Conservation (phyloP, 2,329 filamentous ascomycete species). For the Rhytidhysteron rufulum region DNA sequence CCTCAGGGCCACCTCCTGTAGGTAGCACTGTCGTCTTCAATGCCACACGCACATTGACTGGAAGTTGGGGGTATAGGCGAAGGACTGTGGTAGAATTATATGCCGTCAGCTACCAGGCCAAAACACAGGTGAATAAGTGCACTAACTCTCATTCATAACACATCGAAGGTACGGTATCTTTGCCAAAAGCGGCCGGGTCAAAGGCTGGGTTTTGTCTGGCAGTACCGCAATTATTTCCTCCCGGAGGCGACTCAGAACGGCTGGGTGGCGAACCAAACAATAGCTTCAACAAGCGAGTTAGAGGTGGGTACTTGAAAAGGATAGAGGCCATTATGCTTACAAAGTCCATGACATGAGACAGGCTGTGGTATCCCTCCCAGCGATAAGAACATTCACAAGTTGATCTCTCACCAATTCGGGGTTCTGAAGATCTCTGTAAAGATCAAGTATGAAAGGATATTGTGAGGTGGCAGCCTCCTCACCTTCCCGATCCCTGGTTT, state of each 20-base stretch:
- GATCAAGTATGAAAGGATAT: slow-evolving; percentile 81
- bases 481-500: slow-evolving; percentile 21
- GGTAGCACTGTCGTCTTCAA: slow-evolving; percentile 14
- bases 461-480: slow-evolving; percentile 9
- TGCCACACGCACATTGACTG: slow-evolving; percentile 12
- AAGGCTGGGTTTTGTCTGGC: slow-evolving; percentile 53
- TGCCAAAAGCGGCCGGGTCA: slow-evolving; percentile 46
- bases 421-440: slow-evolving; percentile 70
- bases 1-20: slow-evolving; percentile 13
- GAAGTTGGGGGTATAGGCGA: slow-evolving; percentile 12
- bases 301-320: too few species aligned
- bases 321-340: too few species aligned
- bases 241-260: slow-evolving; percentile 33
- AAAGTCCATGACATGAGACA: slow-evolving; percentile 73
- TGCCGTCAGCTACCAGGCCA: too few species aligned
- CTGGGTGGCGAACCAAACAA: too few species aligned
- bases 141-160: slow-evolving; percentile 15
- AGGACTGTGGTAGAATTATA: too few species aligned
- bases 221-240: slow-evolving; percentile 42
- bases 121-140: too few species aligned
- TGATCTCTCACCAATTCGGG: slow-evolving; percentile 72
- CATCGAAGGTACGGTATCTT: slow-evolving; percentile 12
- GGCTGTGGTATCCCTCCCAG: slow-evolving; percentile 83
- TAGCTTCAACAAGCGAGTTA: too few species aligned
- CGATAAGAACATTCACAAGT: slow-evolving; percentile 74